Percentiles rank a stretch among this genome's conserved stretches.
Evolutionary conservation across 495 filamentous ascomycete species (phyloP).

Genomic region (Lichina pygmaea): DNA sequence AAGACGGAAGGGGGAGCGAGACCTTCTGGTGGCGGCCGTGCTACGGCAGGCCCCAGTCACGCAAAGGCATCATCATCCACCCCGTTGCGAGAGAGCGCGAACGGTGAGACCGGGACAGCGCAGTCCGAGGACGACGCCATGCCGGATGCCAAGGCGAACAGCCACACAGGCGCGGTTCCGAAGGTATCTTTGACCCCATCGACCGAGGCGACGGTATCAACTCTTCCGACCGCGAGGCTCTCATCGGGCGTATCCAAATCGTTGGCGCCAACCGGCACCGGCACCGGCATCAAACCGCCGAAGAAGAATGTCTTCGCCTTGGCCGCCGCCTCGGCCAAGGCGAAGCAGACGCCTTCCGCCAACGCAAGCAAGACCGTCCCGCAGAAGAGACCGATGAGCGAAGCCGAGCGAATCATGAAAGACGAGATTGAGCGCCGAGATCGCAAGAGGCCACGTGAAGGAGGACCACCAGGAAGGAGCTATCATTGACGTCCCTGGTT

Average conservation of each 20-base stretch:
- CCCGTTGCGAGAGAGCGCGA: neutral
- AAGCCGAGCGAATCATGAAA: conserved; percentile 79
- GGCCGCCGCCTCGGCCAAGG: conserved; percentile 19
- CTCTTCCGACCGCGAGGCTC: conserved; percentile 5
- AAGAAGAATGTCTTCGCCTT: conserved; percentile 65
- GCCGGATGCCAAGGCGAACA: neutral
- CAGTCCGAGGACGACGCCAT: neutral
- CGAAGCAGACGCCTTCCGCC: neutral
- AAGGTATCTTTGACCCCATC: neutral
- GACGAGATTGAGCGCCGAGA: conserved; percentile 37
- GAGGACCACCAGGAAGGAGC: too few species aligned
- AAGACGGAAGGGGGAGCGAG: neutral
- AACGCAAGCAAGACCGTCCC: conserved; percentile 14
- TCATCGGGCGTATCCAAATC: conserved; percentile 11
- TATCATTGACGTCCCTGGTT: too few species aligned
- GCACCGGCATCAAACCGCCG: conserved; percentile 22
- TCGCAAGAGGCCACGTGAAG: neutral
- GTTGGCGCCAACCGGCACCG: conserved; percentile 27
- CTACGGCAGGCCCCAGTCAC: neutral
- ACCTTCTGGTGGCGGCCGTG: neutral
- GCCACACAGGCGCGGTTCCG: neutral
- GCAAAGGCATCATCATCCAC: neutral
- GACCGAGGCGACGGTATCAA: conserved; percentile 10
- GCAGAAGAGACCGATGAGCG: conserved; percentile 53
- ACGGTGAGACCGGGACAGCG: neutral